Evolutionary conservation across 2,329 filamentous ascomycete species (phyloP).

Genomic region (Knoxdaviesia capensis): DNA sequence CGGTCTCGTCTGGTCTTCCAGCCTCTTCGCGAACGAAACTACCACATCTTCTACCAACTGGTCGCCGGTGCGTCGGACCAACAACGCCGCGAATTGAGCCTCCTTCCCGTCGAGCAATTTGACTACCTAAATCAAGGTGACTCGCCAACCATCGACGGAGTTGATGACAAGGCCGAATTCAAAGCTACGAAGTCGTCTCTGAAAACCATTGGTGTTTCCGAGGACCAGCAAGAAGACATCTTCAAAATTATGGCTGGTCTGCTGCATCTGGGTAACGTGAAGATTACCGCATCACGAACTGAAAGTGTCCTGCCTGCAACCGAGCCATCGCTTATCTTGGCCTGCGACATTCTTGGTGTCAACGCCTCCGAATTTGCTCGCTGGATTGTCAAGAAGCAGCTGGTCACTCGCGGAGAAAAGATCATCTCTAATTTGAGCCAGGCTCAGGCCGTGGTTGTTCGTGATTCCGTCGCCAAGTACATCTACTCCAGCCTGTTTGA

Average conservation of each 20-base stretch:
- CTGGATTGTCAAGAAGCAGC: constrained; percentile 98
- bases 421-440: constrained; percentile 91
- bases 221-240: constrained; percentile 58
- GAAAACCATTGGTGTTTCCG: constrained; percentile 65
- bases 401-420: constrained; percentile 90
- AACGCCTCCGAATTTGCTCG: constrained; percentile 73
- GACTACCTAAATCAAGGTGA: constrained; percentile 94
- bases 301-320: constrained; percentile 66
- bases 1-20: constrained; percentile 93
- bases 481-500: constrained; percentile 97
- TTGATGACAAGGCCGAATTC: constrained; percentile 92
- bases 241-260: constrained; percentile 82
- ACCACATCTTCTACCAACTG: constrained; percentile 97
- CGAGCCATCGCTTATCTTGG: constrained; percentile 65
- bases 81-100: constrained; percentile 58
- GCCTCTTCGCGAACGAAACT: constrained; percentile 91
- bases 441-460: constrained; percentile 81
- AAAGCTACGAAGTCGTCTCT: constrained; percentile 72
- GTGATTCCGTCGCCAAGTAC: constrained; percentile 95
- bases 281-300: constrained; percentile 76
- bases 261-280: constrained; percentile 87
- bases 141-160: constrained; percentile 74
- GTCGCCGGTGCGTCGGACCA: constrained; percentile 76
- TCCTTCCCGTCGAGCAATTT: constrained; percentile 74
- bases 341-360: constrained; percentile 73